Conservation (phyloP, 371 early-diverging fungal genomes). For the Rhizomucor pusillus region DNA sequence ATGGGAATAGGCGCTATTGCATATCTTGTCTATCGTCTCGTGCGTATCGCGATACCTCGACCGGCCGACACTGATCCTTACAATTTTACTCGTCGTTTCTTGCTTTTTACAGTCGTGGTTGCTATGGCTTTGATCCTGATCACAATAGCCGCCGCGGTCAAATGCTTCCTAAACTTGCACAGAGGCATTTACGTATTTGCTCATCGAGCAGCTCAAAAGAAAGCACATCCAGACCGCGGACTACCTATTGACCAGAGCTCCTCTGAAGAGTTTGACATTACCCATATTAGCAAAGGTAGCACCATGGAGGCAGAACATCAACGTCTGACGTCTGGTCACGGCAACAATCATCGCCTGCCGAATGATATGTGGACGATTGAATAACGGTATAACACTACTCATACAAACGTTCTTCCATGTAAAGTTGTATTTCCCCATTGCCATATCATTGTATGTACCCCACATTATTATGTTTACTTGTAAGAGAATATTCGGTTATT, state of each 20-base stretch:
- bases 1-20: conserved; percentile 17
- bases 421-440: too few relatives aligned
- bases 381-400: not conserved
- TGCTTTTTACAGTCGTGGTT: conserved; percentile 44
- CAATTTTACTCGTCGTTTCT: conserved; percentile 41
- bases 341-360: not conserved
- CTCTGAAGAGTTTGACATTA: conserved; percentile 16
- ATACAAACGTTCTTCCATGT: too few relatives aligned
- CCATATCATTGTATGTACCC: too few relatives aligned
- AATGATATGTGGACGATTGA: conserved; percentile 7
- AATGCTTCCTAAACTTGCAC: conserved; percentile 24
- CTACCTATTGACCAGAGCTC: conserved; percentile 26
- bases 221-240: conserved; percentile 8
- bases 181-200: conserved; percentile 27
- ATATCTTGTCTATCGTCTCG: conserved; percentile 40
- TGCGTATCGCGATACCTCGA: conserved; percentile 22
- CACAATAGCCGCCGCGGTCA: conserved; percentile 22
- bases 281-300: not conserved
- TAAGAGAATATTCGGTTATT: too few relatives aligned
- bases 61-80: conserved; percentile 26
- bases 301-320: not conserved
- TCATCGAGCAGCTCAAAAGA: conserved; percentile 13
- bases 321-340: not conserved
- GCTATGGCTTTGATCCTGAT: conserved; percentile 21
- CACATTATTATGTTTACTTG: too few relatives aligned